A percentile compares a stretch with the other conserved stretches of the same genome.
Evolutionary conservation across 78 protist genomes (phyloP).

Genomic region (Mantamonas sphyraenae): DNA sequence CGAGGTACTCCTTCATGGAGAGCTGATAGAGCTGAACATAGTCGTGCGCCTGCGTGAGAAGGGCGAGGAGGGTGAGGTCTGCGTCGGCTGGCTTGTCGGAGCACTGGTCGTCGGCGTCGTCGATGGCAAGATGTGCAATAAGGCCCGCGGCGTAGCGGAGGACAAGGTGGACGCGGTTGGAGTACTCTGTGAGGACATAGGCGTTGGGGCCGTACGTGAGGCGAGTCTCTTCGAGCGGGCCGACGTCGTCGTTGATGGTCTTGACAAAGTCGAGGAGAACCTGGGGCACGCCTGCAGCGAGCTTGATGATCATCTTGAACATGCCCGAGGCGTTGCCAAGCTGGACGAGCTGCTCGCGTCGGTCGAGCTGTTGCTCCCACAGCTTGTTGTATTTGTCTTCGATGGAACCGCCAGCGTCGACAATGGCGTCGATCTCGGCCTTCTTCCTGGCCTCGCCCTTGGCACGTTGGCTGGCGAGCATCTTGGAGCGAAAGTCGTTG

Average conservation of each 20-base stretch:
- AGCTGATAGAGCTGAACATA: neutral
- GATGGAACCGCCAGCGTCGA: neutral
- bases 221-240: slow-evolving; percentile 18
- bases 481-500: neutral
- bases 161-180: neutral
- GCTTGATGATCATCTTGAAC: neutral
- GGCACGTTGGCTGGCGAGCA: neutral
- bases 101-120: neutral
- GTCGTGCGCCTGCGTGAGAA: neutral
- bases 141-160: neutral
- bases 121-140: neutral
- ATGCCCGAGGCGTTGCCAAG: slow-evolving; percentile 13
- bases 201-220: neutral
- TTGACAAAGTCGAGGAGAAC: slow-evolving; percentile 17
- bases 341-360: neutral
- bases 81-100: neutral
- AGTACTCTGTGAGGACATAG: neutral
- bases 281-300: slow-evolving; percentile 15
- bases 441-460: no score
- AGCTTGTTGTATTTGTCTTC: neutral
- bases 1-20: neutral
- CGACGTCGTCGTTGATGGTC: slow-evolving; percentile 1
- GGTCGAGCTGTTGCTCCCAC: slow-evolving; percentile 7
- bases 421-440: neutral
- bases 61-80: neutral